A percentile compares a stretch with the other conserved stretches of the same genome.
Conservation (phyloP, 2,329 filamentous ascomycete species). For the Parafenestella ontariensis region DNA sequence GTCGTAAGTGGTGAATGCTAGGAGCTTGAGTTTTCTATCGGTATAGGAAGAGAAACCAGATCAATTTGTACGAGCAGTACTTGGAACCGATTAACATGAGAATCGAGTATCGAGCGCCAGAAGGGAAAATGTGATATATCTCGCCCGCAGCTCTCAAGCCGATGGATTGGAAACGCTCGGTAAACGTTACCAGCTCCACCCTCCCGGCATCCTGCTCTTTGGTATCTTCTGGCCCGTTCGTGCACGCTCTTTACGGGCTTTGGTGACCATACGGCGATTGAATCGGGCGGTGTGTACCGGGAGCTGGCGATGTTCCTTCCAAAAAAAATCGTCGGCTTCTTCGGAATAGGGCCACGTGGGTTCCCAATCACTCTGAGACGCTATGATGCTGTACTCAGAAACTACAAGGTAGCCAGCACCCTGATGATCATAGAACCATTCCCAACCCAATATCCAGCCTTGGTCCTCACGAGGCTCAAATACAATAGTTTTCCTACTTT, state of each 20-base stretch:
- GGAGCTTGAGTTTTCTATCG: too few species aligned
- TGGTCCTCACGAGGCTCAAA: background rate
- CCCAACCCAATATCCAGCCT: conserved; percentile 7
- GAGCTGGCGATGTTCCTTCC: background rate
- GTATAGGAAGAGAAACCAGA: too few species aligned
- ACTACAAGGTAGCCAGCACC: conserved; percentile 6
- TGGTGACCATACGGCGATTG: conserved; percentile 8
- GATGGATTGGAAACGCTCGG: too few species aligned
- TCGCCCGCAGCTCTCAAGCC: too few species aligned
- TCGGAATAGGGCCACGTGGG: too few species aligned
- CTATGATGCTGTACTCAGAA: conserved; percentile 6
- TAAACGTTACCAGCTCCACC: conserved; percentile 7
- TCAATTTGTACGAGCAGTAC: too few species aligned
- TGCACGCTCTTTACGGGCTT: conserved; percentile 17
- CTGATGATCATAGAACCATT: conserved; percentile 1
- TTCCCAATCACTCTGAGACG: background rate
- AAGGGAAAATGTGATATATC: too few species aligned
- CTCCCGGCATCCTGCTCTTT: conserved; percentile 15
- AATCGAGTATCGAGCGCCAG: too few species aligned
- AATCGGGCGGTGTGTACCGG: background rate
- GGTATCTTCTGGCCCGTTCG: conserved; percentile 5
- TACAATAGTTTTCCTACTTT: background rate
- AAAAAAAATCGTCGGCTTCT: too few species aligned
- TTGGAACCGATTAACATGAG: too few species aligned
- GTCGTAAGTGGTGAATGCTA: too few species aligned